Conservation (phyloP, 2,329 filamentous ascomycete species). For the Nemania serpens region DNA sequence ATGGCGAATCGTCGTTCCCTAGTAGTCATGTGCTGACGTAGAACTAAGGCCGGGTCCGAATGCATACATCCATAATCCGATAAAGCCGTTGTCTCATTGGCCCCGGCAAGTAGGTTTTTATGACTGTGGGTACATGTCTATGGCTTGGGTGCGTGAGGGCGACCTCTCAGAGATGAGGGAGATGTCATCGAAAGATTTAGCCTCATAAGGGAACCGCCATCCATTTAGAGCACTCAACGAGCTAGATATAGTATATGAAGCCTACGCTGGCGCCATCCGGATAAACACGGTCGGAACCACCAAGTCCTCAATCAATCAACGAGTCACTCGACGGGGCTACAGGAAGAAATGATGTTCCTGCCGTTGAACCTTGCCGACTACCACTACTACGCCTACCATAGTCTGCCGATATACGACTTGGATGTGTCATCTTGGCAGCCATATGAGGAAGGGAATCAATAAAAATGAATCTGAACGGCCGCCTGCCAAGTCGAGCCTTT, state of each 20-base stretch:
- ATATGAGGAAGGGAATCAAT: constrained; percentile 21
- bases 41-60: neutral
- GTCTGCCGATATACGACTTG: constrained; percentile 19
- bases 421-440: constrained; percentile 20
- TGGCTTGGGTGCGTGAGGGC: constrained; percentile 33
- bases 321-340: constrained; percentile 10
- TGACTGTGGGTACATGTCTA: constrained; percentile 19
- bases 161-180: constrained; percentile 26
- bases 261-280: constrained; percentile 17
- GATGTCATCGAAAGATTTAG: constrained; percentile 35
- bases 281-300: constrained; percentile 23
- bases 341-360: constrained; percentile 24
- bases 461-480: constrained; percentile 6
- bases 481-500: neutral
- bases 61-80: neutral
- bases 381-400: constrained; percentile 12
- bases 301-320: constrained; percentile 4
- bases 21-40: constrained; percentile 8
- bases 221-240: constrained; percentile 14
- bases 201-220: constrained; percentile 28
- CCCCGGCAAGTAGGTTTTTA: constrained; percentile 9
- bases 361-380: constrained; percentile 22
- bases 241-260: constrained; percentile 13
- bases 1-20: neutral
- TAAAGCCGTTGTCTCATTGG: constrained; percentile 5